These are phyloP conservation scores for Circinella umbellata DNA, from an alignment of 371 early-diverging fungal genomes.

Conservation along the genomic window DNA sequence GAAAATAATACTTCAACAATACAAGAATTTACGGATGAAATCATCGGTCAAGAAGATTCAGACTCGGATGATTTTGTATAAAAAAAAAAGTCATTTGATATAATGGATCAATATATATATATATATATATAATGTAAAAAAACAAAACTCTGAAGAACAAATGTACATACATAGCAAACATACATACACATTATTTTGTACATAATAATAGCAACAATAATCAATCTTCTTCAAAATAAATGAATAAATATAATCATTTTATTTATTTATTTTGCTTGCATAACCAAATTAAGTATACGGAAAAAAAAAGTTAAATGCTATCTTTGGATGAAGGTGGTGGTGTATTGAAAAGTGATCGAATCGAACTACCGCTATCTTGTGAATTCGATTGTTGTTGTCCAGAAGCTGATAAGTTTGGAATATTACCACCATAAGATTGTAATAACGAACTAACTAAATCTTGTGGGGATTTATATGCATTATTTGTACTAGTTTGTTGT, in stretches of 20 bases:
- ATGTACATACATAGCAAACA: too few species aligned
- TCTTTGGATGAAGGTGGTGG: not conserved
- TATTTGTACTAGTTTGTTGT: not conserved
- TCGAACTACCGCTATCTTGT: not conserved
- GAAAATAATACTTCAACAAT: not conserved
- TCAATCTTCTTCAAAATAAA: too few species aligned
- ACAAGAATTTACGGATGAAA: not conserved
- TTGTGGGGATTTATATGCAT: not conserved
- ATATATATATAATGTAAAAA: too few species aligned
- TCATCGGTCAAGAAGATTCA: not conserved
- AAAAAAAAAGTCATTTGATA: not conserved
- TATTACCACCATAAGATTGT: not conserved
- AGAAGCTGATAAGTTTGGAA: constrained; percentile 8
- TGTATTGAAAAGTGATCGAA: not conserved
- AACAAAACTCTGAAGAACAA: too few species aligned
- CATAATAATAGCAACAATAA: not conserved
- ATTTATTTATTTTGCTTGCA: not conserved
- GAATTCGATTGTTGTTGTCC: not conserved
- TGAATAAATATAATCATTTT: too few species aligned
- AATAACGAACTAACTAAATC: constrained; percentile 1
- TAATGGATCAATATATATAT: too few species aligned
- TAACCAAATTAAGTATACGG: not conserved
- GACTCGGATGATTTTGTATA: constrained; percentile 7
- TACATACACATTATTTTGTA: not conserved
- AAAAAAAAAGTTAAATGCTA: not conserved